These are phyloP conservation scores for Solanum chilense DNA, from an alignment of 257 asterid genomes.

Conservation along the genomic window DNA sequence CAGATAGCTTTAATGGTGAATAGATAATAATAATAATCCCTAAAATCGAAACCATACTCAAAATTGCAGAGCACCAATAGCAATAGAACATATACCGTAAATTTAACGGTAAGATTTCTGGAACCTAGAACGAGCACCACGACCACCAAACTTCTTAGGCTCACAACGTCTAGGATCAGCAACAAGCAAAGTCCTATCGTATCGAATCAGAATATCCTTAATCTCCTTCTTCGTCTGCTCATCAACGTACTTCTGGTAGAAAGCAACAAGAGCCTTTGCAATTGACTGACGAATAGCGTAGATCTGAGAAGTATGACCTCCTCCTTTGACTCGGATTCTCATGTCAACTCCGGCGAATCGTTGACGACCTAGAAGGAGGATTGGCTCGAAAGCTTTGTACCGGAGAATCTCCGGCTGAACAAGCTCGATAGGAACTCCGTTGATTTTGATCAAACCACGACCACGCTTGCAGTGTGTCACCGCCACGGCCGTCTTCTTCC, in stretches of 20 bases:
- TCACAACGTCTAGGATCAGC: conserved; percentile 2
- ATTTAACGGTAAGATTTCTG: neutral
- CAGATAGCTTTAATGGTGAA: neutral
- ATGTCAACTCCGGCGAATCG: neutral
- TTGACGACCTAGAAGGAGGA: neutral
- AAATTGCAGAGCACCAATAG: neutral
- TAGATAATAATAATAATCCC: neutral
- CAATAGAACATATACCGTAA: neutral
- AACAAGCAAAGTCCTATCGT: neutral
- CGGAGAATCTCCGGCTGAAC: neutral
- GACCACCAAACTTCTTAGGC: conserved; percentile 1
- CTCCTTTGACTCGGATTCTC: neutral
- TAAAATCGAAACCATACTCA: neutral
- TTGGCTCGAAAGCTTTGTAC: neutral
- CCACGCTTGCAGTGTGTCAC: conserved; percentile 2
- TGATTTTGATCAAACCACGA: neutral
- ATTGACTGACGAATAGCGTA: neutral
- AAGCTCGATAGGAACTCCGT: neutral
- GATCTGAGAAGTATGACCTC: neutral
- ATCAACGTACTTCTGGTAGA: neutral
- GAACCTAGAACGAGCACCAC: conserved; percentile 3
- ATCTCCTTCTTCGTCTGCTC: neutral
- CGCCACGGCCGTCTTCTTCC: neutral
- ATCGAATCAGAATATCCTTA: neutral
- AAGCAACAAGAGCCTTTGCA: neutral